phyloP scores from a whole-genome alignment of 2,329 filamentous ascomycete species.

The Alternaria triticimaculans region DNA sequence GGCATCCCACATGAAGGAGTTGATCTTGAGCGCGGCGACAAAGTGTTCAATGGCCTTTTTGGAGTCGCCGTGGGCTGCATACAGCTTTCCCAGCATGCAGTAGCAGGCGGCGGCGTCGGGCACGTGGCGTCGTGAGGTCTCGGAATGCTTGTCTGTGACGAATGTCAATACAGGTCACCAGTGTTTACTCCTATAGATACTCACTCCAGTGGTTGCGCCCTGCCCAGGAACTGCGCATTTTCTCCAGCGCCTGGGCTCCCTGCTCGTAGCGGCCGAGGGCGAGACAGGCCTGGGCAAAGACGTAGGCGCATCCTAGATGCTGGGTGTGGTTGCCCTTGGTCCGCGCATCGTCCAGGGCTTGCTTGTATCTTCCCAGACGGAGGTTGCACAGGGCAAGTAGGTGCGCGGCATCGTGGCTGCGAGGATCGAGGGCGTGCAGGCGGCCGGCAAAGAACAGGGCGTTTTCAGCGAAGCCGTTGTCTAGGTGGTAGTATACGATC shows the following conservation, averaged over 20 bases:
- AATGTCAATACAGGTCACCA: conserved; percentile 14
- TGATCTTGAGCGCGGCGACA: conserved; percentile 84
- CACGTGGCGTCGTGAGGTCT: conserved; percentile 73
- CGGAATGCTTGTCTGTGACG: conserved; percentile 70
- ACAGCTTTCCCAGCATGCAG: conserved; percentile 86
- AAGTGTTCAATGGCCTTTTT: conserved; percentile 86
- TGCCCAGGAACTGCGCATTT: conserved; percentile 76
- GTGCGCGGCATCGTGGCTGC: conserved; percentile 80
- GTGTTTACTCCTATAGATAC: conserved; percentile 24
- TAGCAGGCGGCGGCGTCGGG: conserved; percentile 86
- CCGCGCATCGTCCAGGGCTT: conserved; percentile 84
- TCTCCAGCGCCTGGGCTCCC: conserved; percentile 84
- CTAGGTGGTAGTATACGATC: conserved; percentile 76
- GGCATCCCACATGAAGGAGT: conserved; percentile 98
- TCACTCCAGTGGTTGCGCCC: conserved; percentile 79
- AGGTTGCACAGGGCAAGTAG: conserved; percentile 85
- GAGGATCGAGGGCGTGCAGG: conserved; percentile 81
- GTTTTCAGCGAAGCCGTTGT: conserved; percentile 88
- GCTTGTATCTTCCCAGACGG: conserved; percentile 80
- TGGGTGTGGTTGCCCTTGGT: conserved; percentile 71
- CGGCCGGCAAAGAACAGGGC: conserved; percentile 93
- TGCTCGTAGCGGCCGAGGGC: conserved; percentile 79
- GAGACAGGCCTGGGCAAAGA: conserved; percentile 89
- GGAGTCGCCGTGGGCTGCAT: conserved; percentile 78
- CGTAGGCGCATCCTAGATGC: conserved; percentile 86